Evolutionary conservation across 108 stramenopile genomes (phyloP).

Genomic region (Nannochloropsis oceanica): DNA sequence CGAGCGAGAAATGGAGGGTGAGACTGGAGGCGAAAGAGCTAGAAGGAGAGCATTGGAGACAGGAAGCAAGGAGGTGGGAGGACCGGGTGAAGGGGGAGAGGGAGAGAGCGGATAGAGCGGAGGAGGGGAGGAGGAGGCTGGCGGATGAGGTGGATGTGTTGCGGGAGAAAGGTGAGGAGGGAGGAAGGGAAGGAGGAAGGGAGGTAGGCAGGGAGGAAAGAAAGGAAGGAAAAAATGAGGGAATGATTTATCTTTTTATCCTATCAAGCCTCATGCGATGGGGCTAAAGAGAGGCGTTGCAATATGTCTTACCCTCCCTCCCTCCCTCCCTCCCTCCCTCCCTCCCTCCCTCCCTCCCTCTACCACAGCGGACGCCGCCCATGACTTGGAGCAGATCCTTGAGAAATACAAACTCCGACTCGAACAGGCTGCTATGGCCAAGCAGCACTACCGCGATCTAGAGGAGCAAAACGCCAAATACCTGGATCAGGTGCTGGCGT

Average conservation of each 20-base stretch:
- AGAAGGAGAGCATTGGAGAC: background rate
- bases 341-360: too few species aligned
- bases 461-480: conserved; percentile 22
- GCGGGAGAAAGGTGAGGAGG: background rate
- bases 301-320: too few species aligned
- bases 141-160: background rate
- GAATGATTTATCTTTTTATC: too few species aligned
- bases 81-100: background rate
- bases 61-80: background rate
- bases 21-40: background rate
- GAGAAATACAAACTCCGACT: background rate
- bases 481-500: conserved; percentile 4
- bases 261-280: too few species aligned
- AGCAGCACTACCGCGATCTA: conserved; percentile 3
- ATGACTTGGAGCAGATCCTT: background rate
- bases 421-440: background rate
- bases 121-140: background rate
- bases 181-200: too few species aligned
- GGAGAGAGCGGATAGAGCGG: background rate
- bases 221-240: too few species aligned
- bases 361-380: background rate
- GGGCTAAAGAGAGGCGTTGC: too few species aligned
- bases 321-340: too few species aligned
- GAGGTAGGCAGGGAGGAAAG: too few species aligned
- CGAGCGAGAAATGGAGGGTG: background rate